These are phyloP conservation scores for Lachancea fermentati DNA, from an alignment of 805 yeast genomes.

Conservation along the genomic window DNA sequence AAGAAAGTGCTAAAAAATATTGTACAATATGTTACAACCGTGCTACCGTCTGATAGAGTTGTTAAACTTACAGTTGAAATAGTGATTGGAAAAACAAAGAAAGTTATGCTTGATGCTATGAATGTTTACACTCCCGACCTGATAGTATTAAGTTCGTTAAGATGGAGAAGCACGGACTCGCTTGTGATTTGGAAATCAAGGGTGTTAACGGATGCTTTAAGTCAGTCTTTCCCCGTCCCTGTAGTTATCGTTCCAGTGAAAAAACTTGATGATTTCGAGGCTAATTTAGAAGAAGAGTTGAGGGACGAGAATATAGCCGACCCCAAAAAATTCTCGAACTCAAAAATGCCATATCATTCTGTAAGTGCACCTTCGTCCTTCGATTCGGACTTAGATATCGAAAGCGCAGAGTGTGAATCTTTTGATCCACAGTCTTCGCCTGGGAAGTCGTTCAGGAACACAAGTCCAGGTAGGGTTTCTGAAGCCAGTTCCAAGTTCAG, in stretches of 20 bases:
- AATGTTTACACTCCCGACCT: conserved; percentile 32
- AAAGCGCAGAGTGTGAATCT: background rate
- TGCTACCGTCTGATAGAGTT: conserved; percentile 18
- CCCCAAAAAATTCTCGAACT: too few relatives aligned
- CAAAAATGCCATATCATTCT: too few relatives aligned
- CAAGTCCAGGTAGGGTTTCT: background rate
- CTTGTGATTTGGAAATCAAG: conserved; percentile 25
- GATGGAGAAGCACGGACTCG: conserved; percentile 21
- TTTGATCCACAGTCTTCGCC: background rate
- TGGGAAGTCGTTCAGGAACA: background rate
- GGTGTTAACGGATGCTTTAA: conserved; percentile 21
- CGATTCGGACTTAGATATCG: too few relatives aligned
- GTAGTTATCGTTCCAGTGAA: conserved; percentile 27
- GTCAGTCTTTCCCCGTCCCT: conserved; percentile 27
- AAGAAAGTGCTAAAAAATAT: conserved; percentile 21
- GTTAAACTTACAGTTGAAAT: conserved; percentile 32
- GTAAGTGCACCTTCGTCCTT: conserved; percentile 1
- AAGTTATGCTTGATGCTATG: conserved; percentile 25
- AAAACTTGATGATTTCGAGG: conserved; percentile 26
- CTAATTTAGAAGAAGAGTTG: conserved; percentile 11
- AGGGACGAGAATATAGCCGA: background rate
- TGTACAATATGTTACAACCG: conserved; percentile 18
- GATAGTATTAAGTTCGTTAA: conserved; percentile 22
- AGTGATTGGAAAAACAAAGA: conserved; percentile 25
- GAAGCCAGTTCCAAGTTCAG: background rate